phyloP scores from a whole-genome alignment of 257 asterid species.

The Solanum etuberosum region DNA sequence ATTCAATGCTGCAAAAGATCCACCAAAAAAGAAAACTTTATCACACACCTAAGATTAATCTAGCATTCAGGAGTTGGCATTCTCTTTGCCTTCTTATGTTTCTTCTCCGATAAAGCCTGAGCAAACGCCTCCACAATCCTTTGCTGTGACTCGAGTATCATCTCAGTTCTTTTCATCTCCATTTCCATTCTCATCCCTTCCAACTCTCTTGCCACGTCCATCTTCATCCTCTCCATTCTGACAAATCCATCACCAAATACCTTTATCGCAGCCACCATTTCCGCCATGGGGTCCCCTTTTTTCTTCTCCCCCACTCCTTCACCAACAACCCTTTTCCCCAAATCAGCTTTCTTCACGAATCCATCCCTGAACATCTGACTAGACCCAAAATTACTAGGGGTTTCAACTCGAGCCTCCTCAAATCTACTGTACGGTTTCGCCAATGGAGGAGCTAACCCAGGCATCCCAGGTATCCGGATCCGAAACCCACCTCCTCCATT shows the following conservation, averaged over 20 bases:
- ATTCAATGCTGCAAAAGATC: neutral
- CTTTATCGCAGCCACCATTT: slow-evolving; percentile 54
- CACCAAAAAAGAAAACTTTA: neutral
- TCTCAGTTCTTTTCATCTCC: slow-evolving; percentile 96
- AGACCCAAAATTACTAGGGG: slow-evolving; percentile 28
- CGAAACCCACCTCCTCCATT: slow-evolving; percentile 63
- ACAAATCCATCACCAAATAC: slow-evolving; percentile 80
- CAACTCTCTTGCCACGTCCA: slow-evolving; percentile 76
- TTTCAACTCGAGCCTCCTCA: slow-evolving; percentile 25
- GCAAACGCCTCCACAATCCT: slow-evolving; percentile 73
- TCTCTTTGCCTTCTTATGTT: slow-evolving; percentile 43
- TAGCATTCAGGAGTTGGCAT: slow-evolving; percentile 23
- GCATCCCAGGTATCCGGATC: slow-evolving; percentile 61
- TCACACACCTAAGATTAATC: neutral
- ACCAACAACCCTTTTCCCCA: slow-evolving; percentile 26
- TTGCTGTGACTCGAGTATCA: slow-evolving; percentile 84
- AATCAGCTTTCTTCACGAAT: slow-evolving; percentile 10
- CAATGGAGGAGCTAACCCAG: slow-evolving; percentile 7
- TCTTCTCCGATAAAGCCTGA: slow-evolving; percentile 39
- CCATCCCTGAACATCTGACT: slow-evolving; percentile 33
- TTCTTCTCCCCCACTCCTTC: slow-evolving; percentile 11
- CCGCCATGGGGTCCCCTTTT: slow-evolving; percentile 33
- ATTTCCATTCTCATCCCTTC: slow-evolving; percentile 91
- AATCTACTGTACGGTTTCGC: slow-evolving; percentile 24
- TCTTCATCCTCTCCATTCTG: slow-evolving; percentile 84